These are phyloP conservation scores for Phaffomyces opuntiae DNA, from an alignment of 805 yeast species.

Conservation along the genomic window DNA sequence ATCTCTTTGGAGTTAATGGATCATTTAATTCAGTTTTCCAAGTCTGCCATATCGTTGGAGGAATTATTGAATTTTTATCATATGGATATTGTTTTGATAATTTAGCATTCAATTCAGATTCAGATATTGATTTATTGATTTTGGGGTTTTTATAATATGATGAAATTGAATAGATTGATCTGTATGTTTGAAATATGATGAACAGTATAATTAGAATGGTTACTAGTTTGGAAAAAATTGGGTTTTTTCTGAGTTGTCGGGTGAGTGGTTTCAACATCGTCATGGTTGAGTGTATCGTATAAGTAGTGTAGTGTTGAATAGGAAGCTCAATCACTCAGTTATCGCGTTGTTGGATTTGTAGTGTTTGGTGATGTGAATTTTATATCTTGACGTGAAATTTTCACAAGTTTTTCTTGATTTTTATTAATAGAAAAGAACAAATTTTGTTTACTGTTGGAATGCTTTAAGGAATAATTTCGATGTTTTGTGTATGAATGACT, in stretches of 20 bases:
- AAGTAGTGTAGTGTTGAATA: background rate
- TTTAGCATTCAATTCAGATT: slow-evolving; percentile 27
- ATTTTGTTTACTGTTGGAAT: background rate
- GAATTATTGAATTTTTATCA: slow-evolving; percentile 53
- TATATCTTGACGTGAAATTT: background rate
- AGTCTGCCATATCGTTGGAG: slow-evolving; percentile 87
- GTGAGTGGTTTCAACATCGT: background rate
- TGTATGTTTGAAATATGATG: slow-evolving; percentile 1
- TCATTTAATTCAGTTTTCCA: slow-evolving; percentile 72
- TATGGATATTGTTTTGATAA: slow-evolving; percentile 72
- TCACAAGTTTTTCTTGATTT: too few species aligned
- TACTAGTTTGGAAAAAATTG: background rate
- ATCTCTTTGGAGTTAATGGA: slow-evolving; percentile 20
- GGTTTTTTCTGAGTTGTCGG: background rate
- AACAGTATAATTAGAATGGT: background rate
- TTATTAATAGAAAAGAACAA: too few species aligned
- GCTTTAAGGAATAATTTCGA: background rate
- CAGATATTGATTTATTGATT: background rate
- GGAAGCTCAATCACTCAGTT: too few species aligned
- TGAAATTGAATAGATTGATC: slow-evolving; percentile 2
- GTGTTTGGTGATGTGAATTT: too few species aligned
- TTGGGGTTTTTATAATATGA: background rate
- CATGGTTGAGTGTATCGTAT: too few species aligned
- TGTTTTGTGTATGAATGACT: too few species aligned
- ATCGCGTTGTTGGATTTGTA: too few species aligned